Base-by-base conservation (phyloP, 2,329 filamentous ascomycete species). In the Neonectria neomacrospora region DNA sequence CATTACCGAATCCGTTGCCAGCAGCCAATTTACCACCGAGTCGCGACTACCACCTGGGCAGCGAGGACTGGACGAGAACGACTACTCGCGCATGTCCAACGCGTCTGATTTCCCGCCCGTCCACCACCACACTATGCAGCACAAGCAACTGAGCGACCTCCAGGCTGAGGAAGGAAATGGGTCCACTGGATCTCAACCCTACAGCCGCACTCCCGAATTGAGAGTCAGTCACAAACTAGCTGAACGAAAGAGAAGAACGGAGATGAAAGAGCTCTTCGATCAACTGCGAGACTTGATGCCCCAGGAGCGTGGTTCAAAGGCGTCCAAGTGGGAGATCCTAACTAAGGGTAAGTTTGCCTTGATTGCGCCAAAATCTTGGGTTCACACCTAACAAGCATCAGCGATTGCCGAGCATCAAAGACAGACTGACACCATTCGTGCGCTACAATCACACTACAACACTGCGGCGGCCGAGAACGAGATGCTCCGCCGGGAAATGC, bases 201-300 rank as follows among this genome's bases (percentile, higher is more conserved):
- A 96, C 77, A 94, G 91, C 71, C 83, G 92, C 42, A 96, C 92
- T 0, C 92, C 92, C 0, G 92, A 96, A 77, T 82, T 96, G 41
- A 87, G 92, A 22, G 87, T 95, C 52, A 95, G 91, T 74, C 92
- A 96, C 79, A 96, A 96, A 78, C 85, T 96, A 59, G 92, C 92
- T 0, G 92, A 96, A 78, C 85, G 92, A 39, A 96, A 96, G 80
- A 86, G 92, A 41, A 84, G 92, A 64, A 94, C 92, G 9, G 92
- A 96, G 75, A 96, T 96, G 92, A 96, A 96, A 80, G 90, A 92
- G 72, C 80, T 96, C 0, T 96, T 96, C 73, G 92, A 96, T 68
- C 90, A 93, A 70, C 80, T 96, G 9, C 88, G 93, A 69, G 90
- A 91, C 68, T 82, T 93, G 39, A 90, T 95, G 80, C 92, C 92